A percentile compares a stretch with the other conserved stretches of the same genome.
Conservation (phyloP, 106 monocot species). For the Dendrobium officinale region DNA sequence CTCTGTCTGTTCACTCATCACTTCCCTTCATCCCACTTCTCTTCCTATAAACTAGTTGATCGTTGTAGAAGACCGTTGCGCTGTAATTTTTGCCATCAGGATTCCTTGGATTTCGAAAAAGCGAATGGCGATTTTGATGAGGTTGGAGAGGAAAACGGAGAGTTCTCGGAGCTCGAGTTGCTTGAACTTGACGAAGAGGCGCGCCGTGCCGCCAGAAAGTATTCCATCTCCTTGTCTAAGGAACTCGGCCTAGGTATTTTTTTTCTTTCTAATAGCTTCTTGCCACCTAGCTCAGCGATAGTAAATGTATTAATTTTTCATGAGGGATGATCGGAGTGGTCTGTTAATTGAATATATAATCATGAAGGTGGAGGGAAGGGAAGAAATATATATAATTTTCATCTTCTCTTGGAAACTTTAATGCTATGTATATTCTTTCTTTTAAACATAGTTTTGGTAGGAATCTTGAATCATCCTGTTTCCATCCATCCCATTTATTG, state of each 20-base stretch:
- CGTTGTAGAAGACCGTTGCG: not conserved
- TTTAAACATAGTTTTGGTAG: not conserved
- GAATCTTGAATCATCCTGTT: not conserved
- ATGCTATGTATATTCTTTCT: not conserved
- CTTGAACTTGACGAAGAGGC: slow-evolving; percentile 68
- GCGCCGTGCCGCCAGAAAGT: slow-evolving; percentile 41
- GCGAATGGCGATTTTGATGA: slow-evolving; percentile 4
- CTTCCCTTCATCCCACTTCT: not conserved
- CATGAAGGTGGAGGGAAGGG: not conserved
- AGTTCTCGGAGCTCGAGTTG: slow-evolving; percentile 18
- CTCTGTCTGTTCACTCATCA: not conserved
- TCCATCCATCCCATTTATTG: not conserved
- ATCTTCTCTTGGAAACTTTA: not conserved
- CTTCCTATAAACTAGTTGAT: not conserved
- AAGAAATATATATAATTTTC: not conserved
- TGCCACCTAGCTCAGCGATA: not conserved
- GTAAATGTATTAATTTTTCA: not conserved
- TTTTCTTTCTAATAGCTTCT: not conserved
- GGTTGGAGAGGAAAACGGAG: slow-evolving; percentile 6
- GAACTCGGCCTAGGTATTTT: slow-evolving; percentile 38
- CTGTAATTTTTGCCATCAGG: not conserved
- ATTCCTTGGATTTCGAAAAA: not conserved
- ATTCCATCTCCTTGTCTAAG: slow-evolving; percentile 37
- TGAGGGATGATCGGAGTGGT: not conserved
- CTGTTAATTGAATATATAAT: not conserved